Evolutionary conservation across 1,284 basidiomycete species (phyloP).

Genomic region (Ceratobasidium sp.): DNA sequence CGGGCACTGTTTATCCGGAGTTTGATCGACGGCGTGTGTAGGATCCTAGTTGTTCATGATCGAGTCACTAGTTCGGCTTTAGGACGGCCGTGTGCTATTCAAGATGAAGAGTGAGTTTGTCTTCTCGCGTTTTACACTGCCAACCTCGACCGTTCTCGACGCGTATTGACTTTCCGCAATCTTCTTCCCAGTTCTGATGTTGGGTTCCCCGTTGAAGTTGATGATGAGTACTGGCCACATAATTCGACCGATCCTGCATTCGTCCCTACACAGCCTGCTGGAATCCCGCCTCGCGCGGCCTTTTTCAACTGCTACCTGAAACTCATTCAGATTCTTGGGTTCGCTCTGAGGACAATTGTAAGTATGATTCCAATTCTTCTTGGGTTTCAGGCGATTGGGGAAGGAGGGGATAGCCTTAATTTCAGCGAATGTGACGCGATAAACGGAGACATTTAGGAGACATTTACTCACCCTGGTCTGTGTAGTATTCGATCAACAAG

Average conservation of each 20-base stretch:
- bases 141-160: too few species aligned
- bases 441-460: too few species aligned
- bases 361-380: conserved; percentile 2
- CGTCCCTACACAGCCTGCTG: conserved; percentile 67
- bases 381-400: not conserved
- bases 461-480: not conserved
- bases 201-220: conserved; percentile 82
- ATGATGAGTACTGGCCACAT: conserved; percentile 86
- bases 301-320: conserved; percentile 23
- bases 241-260: conserved; percentile 61
- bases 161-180: not conserved
- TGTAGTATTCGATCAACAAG: conserved; percentile 41
- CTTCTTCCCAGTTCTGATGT: conserved; percentile 72
- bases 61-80: conserved; percentile 7
- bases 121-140: not conserved
- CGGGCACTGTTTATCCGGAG: too few species aligned
- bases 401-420: too few species aligned
- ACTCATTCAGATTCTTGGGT: conserved; percentile 31
- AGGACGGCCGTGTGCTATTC: conserved; percentile 35
- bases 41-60: conserved; percentile 8
- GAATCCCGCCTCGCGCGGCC: conserved; percentile 50
- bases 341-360: conserved; percentile 34
- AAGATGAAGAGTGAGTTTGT: conserved; percentile 39
- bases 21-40: too few species aligned
- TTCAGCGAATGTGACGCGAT: too few species aligned